Conservation (phyloP, 441 rosid species). For the Oxalis stricta region DNA sequence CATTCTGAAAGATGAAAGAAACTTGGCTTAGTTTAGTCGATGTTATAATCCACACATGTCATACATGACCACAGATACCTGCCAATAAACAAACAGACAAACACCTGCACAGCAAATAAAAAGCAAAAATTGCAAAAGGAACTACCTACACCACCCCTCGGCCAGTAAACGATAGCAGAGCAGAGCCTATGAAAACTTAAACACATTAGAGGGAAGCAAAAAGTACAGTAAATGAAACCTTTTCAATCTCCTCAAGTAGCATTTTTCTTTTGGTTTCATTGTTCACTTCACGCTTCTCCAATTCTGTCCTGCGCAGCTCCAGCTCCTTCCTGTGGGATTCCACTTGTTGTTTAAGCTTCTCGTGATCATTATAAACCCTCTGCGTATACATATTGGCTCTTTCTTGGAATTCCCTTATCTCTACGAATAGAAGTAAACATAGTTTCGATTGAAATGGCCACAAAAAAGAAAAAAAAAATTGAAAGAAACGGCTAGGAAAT, state of each 20-base stretch:
- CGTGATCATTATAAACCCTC: slow-evolving; percentile 67
- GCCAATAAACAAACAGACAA: too few species aligned
- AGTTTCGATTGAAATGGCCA: background rate
- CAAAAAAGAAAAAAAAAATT: background rate
- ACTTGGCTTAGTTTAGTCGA: background rate
- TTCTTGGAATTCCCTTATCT: slow-evolving; percentile 56
- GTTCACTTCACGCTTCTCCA: slow-evolving; percentile 64
- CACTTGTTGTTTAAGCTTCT: slow-evolving; percentile 60
- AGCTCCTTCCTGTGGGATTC: slow-evolving; percentile 67
- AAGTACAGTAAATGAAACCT: slow-evolving; percentile 27
- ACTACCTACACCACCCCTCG: too few species aligned
- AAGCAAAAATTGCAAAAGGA: too few species aligned
- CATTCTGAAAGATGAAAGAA: slow-evolving; percentile 31
- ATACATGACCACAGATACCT: background rate
- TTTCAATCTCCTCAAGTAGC: slow-evolving; percentile 49
- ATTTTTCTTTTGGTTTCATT: slow-evolving; percentile 60
- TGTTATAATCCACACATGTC: background rate
- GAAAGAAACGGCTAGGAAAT: too few species aligned
- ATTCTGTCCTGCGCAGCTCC: slow-evolving; percentile 45
- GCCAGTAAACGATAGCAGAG: too few species aligned
- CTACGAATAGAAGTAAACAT: slow-evolving; percentile 24
- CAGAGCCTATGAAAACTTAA: slow-evolving; percentile 5
- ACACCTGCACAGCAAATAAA: too few species aligned
- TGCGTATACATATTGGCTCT: slow-evolving; percentile 58
- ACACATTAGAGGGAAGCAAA: background rate